Percentiles rank a stretch among this genome's conserved stretches.
phyloP scores from a whole-genome alignment of 1,284 basidiomycete species.

The Ceratobasidium theobromae region DNA sequence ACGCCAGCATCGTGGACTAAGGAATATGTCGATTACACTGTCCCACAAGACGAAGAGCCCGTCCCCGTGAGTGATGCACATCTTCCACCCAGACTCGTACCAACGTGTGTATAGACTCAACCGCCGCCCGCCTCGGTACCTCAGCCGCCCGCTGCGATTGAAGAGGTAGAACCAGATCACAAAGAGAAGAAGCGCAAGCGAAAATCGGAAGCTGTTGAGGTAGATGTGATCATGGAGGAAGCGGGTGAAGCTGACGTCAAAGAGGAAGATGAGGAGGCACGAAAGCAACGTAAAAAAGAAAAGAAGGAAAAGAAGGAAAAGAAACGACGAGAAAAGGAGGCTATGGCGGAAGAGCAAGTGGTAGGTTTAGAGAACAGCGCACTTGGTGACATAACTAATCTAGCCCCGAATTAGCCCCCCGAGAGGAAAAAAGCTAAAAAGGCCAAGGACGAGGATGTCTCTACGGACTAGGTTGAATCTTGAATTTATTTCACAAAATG shows the following conservation, averaged over 20 bases:
- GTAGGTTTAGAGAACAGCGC: not conserved
- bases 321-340: conserved; percentile 60
- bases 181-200: conserved; percentile 41
- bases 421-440: conserved; percentile 30
- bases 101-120: not conserved
- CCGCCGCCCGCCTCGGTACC: conserved; percentile 40
- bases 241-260: conserved; percentile 14
- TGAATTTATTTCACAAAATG: not conserved
- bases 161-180: conserved; percentile 36
- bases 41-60: conserved; percentile 42
- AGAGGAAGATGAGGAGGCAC: conserved; percentile 42
- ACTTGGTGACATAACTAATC: not conserved
- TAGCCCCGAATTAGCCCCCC: not conserved
- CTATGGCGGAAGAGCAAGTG: not conserved
- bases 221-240: conserved; percentile 30
- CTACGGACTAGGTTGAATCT: not conserved
- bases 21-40: conserved; percentile 89
- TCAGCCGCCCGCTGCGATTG: conserved; percentile 21
- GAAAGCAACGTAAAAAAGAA: conserved; percentile 42
- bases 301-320: conserved; percentile 69
- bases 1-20: conserved; percentile 91
- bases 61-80: conserved; percentile 34
- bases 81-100: no score
- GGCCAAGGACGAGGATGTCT: conserved; percentile 4
- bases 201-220: conserved; percentile 34